These are phyloP conservation scores for Gloeophyllum trabeum DNA, from an alignment of 768 basidiomycete genomes.

Conservation along the genomic window DNA sequence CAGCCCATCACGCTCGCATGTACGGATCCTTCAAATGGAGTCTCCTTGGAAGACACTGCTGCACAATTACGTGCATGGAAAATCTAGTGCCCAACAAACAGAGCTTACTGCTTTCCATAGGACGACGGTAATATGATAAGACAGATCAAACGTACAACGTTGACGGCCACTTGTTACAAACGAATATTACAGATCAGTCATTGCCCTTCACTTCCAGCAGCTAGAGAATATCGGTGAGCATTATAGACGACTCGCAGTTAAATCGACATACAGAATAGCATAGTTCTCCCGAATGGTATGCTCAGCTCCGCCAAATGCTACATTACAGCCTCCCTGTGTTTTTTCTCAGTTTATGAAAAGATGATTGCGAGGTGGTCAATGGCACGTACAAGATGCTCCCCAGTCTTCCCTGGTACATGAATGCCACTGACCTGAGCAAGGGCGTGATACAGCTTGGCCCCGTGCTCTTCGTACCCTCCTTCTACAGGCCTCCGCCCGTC, in stretches of 20 bases:
- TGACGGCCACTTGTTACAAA: neutral
- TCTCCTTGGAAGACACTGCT: too few relatives aligned
- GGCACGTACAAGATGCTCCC: slow-evolving; percentile 47
- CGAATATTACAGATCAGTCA: neutral
- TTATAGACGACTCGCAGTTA: neutral
- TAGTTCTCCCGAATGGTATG: slow-evolving; percentile 26
- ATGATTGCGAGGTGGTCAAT: too few relatives aligned
- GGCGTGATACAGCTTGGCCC: slow-evolving; percentile 59
- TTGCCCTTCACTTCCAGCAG: slow-evolving; percentile 10
- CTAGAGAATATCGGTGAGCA: slow-evolving; percentile 8
- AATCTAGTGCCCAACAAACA: too few relatives aligned
- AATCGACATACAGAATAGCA: slow-evolving; percentile 26
- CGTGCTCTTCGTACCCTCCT: slow-evolving; percentile 68
- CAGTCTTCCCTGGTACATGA: slow-evolving; percentile 65
- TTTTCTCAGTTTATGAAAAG: neutral
- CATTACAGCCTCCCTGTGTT: slow-evolving; percentile 27
- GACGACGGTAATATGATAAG: neutral
- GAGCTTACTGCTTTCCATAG: too few relatives aligned
- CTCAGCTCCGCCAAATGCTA: slow-evolving; percentile 28
- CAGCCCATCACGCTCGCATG: too few relatives aligned
- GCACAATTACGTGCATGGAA: too few relatives aligned
- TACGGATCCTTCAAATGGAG: too few relatives aligned
- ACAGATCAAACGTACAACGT: neutral
- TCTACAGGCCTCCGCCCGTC: slow-evolving; percentile 46
- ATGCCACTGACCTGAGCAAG: slow-evolving; percentile 37